Conservation (phyloP, 495 filamentous ascomycete genomes). For the Podospora anserina region DNA sequence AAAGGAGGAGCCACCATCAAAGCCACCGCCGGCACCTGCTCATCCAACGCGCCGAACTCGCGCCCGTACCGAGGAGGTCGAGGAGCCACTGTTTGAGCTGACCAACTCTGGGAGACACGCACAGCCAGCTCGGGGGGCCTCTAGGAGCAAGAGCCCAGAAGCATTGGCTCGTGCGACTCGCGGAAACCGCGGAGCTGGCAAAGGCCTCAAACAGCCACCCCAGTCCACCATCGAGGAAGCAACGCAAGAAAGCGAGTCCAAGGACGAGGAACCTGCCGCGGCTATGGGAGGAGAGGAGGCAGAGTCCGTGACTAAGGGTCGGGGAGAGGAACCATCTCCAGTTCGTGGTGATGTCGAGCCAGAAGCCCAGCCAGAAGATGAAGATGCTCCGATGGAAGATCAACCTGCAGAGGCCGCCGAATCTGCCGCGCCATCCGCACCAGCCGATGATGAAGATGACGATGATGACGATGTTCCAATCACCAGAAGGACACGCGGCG, state of each 20-base stretch:
- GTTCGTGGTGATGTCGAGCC: constrained; percentile 12
- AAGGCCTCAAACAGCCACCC: constrained; percentile 60
- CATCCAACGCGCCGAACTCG: constrained; percentile 42
- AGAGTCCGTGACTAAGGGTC: constrained; percentile 29
- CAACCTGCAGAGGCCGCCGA: constrained; percentile 29
- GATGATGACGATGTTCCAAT: constrained; percentile 67
- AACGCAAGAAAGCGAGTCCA: constrained; percentile 45
- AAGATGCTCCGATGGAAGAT: constrained; percentile 21
- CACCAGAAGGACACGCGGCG: constrained; percentile 50
- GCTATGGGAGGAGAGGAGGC: constrained; percentile 33
- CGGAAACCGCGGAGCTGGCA: constrained; percentile 51
- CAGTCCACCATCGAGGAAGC: constrained; percentile 57
- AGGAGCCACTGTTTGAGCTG: constrained; percentile 49
- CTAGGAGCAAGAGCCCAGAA: constrained; percentile 65
- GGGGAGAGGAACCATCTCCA: constrained; percentile 12
- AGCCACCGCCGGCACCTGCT: constrained; percentile 13
- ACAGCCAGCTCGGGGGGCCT: constrained; percentile 44
- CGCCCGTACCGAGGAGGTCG: constrained; percentile 47
- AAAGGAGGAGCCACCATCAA: constrained; percentile 15
- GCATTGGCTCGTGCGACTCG: constrained; percentile 40
- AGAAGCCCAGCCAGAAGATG: constrained; percentile 9
- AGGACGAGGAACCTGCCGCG: constrained; percentile 27
- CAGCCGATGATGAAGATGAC: constrained; percentile 52
- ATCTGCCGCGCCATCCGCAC: constrained; percentile 29
- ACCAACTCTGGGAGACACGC: constrained; percentile 77